Conservation (phyloP, 2,329 filamentous ascomycete species). For the Verticillium longisporum region DNA sequence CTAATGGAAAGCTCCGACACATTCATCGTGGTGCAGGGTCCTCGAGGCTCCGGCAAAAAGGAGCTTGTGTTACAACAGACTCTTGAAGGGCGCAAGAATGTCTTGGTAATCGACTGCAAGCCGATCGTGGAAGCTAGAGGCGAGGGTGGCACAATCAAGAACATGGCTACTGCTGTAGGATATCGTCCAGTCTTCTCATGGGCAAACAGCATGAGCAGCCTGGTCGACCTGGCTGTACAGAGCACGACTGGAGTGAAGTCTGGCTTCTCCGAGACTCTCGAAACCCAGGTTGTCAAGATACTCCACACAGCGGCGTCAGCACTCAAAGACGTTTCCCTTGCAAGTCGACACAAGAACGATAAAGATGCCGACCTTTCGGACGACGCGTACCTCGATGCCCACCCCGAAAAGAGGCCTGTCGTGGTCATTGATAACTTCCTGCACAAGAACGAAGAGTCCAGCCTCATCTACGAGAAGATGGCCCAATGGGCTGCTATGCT, state of each 20-base stretch:
- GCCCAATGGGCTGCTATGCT: slow-evolving; percentile 85
- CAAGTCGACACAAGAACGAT: slow-evolving; percentile 62
- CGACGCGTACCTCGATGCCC: slow-evolving; percentile 84
- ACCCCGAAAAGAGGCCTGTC: slow-evolving; percentile 75
- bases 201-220: slow-evolving; percentile 90
- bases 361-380: slow-evolving; percentile 67
- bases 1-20: slow-evolving; percentile 83
- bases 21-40: slow-evolving; percentile 89
- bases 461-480: slow-evolving; percentile 68
- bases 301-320: slow-evolving; percentile 76
- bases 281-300: slow-evolving; percentile 84
- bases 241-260: slow-evolving; percentile 91
- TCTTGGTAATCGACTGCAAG: slow-evolving; percentile 86
- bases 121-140: slow-evolving; percentile 85
- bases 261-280: slow-evolving; percentile 87
- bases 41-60: slow-evolving; percentile 82
- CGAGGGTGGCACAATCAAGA: slow-evolving; percentile 76
- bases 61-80: slow-evolving; percentile 84
- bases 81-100: slow-evolving; percentile 66
- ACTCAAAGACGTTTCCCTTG: slow-evolving; percentile 69
- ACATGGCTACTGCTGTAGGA: slow-evolving; percentile 75
- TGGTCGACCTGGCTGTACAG: slow-evolving; percentile 87
- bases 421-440: slow-evolving; percentile 90
- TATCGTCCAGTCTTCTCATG: slow-evolving; percentile 93
- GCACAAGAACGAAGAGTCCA: slow-evolving; percentile 64